Evolutionary conservation across 352 stramenopile genomes (phyloP).

Genomic region (Pythium rishiriense): DNA sequence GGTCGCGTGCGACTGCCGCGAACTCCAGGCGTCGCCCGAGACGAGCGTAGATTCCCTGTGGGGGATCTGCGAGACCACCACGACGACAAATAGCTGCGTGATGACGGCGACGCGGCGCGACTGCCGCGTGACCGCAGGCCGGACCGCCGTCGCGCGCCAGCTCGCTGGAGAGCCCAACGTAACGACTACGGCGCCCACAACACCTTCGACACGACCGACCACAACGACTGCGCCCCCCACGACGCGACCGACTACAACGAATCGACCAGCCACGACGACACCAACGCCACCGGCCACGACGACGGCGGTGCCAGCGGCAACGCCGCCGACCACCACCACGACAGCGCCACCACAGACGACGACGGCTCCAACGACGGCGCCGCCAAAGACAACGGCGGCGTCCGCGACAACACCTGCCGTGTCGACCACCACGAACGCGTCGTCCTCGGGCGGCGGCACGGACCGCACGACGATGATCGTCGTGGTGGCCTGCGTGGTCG

Average conservation of each 20-base stretch:
- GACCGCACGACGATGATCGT: constrained; percentile 5
- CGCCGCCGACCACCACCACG: not conserved
- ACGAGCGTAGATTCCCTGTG: not conserved
- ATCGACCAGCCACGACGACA: too few species aligned
- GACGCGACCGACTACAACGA: not conserved
- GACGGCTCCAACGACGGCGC: not conserved
- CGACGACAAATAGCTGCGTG: not conserved
- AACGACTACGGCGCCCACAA: too few species aligned
- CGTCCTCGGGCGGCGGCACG: not conserved
- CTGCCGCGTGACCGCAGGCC: too few species aligned
- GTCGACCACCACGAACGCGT: not conserved
- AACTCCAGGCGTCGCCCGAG: not conserved
- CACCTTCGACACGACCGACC: too few species aligned
- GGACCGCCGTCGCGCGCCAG: too few species aligned
- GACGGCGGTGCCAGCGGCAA: not conserved
- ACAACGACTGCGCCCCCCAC: not conserved
- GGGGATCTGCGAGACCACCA: not conserved
- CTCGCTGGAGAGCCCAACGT: too few species aligned
- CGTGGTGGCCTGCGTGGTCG: constrained; percentile 2
- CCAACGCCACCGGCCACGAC: not conserved
- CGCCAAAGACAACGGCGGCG: too few species aligned
- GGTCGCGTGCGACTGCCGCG: not conserved
- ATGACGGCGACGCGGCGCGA: not conserved
- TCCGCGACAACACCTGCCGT: not conserved
- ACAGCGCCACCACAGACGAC: not conserved